These are phyloP conservation scores for Ocimum tenuiflorum DNA, from an alignment of 257 asterid species.

Conservation along the genomic window DNA sequence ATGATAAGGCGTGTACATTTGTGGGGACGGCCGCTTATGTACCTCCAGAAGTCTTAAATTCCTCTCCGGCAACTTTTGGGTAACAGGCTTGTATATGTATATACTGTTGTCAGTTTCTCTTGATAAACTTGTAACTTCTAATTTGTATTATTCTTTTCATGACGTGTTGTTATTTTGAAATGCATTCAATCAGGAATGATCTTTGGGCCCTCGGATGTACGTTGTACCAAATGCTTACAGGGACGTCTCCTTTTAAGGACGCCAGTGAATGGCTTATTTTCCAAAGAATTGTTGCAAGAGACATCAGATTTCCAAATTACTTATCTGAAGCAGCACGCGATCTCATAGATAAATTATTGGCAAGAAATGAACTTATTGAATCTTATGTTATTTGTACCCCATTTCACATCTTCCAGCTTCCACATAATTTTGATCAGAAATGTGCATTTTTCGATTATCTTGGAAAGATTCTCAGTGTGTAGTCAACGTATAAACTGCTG, in stretches of 20 bases:
- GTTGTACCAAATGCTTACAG: conserved; percentile 94
- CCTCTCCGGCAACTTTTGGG: conserved; percentile 93
- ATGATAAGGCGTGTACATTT: conserved; percentile 97
- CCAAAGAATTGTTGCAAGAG: conserved; percentile 91
- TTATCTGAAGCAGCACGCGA: conserved; percentile 86
- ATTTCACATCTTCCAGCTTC: background rate
- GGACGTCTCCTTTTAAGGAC: conserved; percentile 95
- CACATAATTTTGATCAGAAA: background rate
- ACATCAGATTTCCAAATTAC: conserved; percentile 77
- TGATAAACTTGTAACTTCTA: conserved; percentile 7
- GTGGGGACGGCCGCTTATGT: conserved; percentile 99
- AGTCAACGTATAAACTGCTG: background rate
- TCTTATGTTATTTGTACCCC: background rate
- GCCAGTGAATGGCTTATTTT: conserved; percentile 99
- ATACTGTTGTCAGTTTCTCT: too few species aligned
- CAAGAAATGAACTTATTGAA: conserved; percentile 25
- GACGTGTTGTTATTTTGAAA: conserved; percentile 2
- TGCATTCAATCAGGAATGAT: conserved; percentile 65
- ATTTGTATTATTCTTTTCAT: background rate
- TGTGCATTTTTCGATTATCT: background rate
- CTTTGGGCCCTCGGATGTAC: conserved; percentile 99
- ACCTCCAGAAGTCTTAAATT: conserved; percentile 95
- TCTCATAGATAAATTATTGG: conserved; percentile 84
- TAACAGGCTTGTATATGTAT: conserved; percentile 6
- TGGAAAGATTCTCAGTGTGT: background rate